Percentiles rank a stretch among this genome's conserved stretches.
Evolutionary conservation across 495 filamentous ascomycete genomes (phyloP).

Genomic region (Daldinia bambusicola): DNA sequence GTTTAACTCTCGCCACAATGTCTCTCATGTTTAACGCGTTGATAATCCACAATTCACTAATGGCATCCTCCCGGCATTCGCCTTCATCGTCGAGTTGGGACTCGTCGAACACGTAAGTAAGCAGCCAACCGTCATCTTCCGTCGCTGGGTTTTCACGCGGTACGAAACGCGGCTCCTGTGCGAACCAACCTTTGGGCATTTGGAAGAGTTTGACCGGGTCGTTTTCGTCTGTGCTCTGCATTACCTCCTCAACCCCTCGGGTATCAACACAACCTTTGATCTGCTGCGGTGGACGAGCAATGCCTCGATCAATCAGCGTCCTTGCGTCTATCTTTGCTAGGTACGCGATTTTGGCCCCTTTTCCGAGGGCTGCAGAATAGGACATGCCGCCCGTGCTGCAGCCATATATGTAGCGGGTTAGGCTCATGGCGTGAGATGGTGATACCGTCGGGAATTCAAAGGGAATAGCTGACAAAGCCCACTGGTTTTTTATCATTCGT

Average conservation of each 20-base stretch:
- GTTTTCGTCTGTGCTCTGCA: conserved; percentile 52
- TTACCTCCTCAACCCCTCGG: conserved; percentile 57
- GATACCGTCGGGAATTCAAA: conserved; percentile 71
- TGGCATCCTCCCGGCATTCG: conserved; percentile 52
- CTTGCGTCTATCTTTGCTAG: conserved; percentile 66
- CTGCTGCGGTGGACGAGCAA: conserved; percentile 53
- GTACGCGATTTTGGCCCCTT: conserved; percentile 68
- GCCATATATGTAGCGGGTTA: conserved; percentile 66
- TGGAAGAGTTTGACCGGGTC: conserved; percentile 68
- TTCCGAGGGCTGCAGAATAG: conserved; percentile 64
- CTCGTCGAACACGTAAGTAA: conserved; percentile 68
- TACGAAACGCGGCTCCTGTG: conserved; percentile 73
- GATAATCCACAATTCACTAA: conserved; percentile 72
- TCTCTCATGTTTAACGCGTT: conserved; percentile 67
- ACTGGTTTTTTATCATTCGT: conserved; percentile 64
- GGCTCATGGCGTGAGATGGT: conserved; percentile 62
- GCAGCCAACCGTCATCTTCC: conserved; percentile 68
- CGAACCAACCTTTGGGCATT: conserved; percentile 66
- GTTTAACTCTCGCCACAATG: conserved; percentile 61
- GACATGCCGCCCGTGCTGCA: conserved; percentile 57
- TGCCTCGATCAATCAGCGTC: conserved; percentile 59
- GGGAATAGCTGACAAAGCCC: conserved; percentile 67
- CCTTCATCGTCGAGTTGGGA: conserved; percentile 61
- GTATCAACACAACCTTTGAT: conserved; percentile 67
- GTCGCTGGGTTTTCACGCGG: conserved; percentile 53